Evolutionary conservation across 805 yeast genomes (phyloP), one percentile per base, ranked within the genome.

Genomic region (Komagataella populi): DNA sequence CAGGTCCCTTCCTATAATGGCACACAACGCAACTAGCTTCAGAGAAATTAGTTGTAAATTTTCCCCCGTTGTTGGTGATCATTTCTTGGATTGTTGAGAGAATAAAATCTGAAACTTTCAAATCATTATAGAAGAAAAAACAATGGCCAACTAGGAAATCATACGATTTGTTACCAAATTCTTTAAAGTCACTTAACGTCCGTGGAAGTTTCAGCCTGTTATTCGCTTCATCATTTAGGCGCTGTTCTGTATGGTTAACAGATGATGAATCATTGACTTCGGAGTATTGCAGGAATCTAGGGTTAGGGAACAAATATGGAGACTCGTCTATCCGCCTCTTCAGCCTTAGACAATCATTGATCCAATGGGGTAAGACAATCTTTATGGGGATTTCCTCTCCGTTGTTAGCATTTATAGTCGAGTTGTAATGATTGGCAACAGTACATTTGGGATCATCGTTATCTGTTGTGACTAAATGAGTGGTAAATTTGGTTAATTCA

Each of bases 331-430:
- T 63, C 49, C 66, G 71, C 48, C 70, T 62, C 23, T 80, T 71
- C 44, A 72, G 61, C 51, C 74, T 77, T 54, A 86, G 69, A 60
- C 90, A 83, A 53, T 78, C 84, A 50, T 82, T 81, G 12, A 90
- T 65, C 96, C 96, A 91, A 18, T 80, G 77, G 0, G 96, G 95
- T 3, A 75, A 69, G 3, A 90, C 93, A 14, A 82, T 73, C 49
- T 75, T 71, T 43, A 84, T 81, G 6, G 47, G 16, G 6, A 45
- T 23, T 4, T 45, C 47, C 24, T 22, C 22, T 14, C 23, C 47
- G 4, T 45, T 23, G 43, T 70, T 63, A 44, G 70, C 63, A 4
- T 62, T 62, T 1, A 67, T 67, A 22, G 65, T 64, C 30, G 67
- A 51, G 44, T 57, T 55, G 49, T 52, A 59, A 48, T 74, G 66